Evolutionary conservation across 495 filamentous ascomycete genomes (phyloP).

Genomic region (Aspergillus egyptiacus): DNA sequence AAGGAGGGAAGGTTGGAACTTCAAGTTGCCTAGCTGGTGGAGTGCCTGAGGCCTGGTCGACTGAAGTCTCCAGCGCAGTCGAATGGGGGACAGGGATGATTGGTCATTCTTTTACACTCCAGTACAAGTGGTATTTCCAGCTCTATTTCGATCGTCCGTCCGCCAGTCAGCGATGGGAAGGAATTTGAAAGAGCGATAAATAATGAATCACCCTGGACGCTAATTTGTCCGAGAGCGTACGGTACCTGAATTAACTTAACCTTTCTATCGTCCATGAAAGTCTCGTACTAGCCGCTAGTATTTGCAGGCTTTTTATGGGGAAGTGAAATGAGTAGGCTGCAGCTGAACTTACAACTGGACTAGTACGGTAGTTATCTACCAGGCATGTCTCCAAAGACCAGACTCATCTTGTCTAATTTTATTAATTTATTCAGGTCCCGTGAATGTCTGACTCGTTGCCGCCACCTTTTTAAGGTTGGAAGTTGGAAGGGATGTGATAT

Average conservation of each 20-base stretch:
- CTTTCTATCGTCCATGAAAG: constrained; percentile 3
- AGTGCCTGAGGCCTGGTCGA: constrained; percentile 12
- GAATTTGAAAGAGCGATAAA: constrained; percentile 8
- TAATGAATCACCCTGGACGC: constrained; percentile 10
- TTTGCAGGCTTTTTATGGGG: constrained; percentile 5
- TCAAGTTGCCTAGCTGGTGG: constrained; percentile 5
- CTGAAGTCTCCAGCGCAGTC: background rate
- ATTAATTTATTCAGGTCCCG: background rate
- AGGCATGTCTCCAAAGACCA: background rate
- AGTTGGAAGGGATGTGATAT: background rate
- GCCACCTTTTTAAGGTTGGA: background rate
- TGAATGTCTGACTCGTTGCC: constrained; percentile 1
- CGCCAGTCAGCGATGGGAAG: constrained; percentile 11
- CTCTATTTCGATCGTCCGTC: constrained; percentile 15
- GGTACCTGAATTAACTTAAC: background rate
- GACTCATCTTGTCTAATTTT: too few species aligned
- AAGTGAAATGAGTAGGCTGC: background rate
- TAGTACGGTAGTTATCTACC: too few species aligned
- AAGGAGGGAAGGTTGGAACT: background rate
- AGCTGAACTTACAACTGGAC: too few species aligned
- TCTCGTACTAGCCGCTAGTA: constrained; percentile 6
- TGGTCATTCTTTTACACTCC: constrained; percentile 9
- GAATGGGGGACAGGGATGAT: constrained; percentile 11
- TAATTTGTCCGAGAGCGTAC: constrained; percentile 10
- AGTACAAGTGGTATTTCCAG: constrained; percentile 16